Conservation (phyloP, 139 green algal genomes). For the Picochlorum costavermella region DNA sequence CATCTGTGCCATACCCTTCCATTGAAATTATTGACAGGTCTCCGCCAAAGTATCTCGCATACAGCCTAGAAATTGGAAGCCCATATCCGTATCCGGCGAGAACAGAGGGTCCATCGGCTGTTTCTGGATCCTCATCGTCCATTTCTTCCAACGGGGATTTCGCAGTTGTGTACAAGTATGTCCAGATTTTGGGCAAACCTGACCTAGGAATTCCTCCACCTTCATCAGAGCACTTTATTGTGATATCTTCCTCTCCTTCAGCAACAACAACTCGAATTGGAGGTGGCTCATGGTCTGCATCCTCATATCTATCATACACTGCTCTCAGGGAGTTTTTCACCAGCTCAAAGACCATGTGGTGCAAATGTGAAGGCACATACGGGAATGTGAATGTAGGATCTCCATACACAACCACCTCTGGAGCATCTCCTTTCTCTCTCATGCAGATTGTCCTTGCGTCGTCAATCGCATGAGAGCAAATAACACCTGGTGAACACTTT, state of each 20-base stretch:
- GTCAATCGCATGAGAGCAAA: slow-evolving; percentile 82
- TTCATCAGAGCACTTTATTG: slow-evolving; percentile 95
- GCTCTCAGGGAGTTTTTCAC: slow-evolving; percentile 93
- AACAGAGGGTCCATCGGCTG: slow-evolving; percentile 43
- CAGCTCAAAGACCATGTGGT: slow-evolving; percentile 95
- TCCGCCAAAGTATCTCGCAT: slow-evolving; percentile 94
- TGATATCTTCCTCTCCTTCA: slow-evolving; percentile 93
- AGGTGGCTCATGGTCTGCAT: slow-evolving; percentile 57
- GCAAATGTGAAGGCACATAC: slow-evolving; percentile 94
- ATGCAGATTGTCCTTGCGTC: slow-evolving; percentile 90
- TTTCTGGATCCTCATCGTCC: slow-evolving; percentile 23
- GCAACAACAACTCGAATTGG: slow-evolving; percentile 91
- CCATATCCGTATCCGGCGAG: slow-evolving; percentile 93
- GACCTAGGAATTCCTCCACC: slow-evolving; percentile 90
- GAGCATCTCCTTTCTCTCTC: slow-evolving; percentile 76
- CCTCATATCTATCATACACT: slow-evolving; percentile 80
- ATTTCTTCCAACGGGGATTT: slow-evolving; percentile 51
- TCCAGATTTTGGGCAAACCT: slow-evolving; percentile 92
- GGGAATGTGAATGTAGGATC: slow-evolving; percentile 82
- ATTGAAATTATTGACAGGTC: slow-evolving; percentile 96
- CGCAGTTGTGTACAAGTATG: slow-evolving; percentile 97
- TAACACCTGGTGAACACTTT: slow-evolving; percentile 56
- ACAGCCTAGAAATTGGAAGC: slow-evolving; percentile 80
- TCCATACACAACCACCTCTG: slow-evolving; percentile 85
- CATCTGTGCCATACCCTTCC: slow-evolving; percentile 96